Evolutionary conservation across 495 filamentous ascomycete species (phyloP), one percentile per base, ranked within the genome.

Genomic region (Articulospora tetracladia): DNA sequence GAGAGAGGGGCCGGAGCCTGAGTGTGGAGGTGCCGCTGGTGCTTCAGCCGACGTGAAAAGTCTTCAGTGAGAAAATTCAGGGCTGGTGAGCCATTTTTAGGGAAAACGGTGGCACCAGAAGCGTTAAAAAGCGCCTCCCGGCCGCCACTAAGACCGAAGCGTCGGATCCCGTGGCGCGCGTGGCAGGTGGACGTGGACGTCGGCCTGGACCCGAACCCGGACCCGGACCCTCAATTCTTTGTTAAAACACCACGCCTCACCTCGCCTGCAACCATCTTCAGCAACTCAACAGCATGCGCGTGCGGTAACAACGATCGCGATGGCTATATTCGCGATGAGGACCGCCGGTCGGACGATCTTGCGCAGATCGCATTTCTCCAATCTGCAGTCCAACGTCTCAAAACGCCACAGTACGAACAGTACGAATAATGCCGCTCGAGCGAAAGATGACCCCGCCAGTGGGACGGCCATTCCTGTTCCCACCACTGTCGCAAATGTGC

Each of bases 401-500:
- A 61, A 57, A 44, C 52, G 53, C 7, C 53, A 56, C 53, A 56
- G 20, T 32, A 30, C 39, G 1, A 61, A 61, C 24, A 56, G 20
- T 32, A 30, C 39, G 1, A 61, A 61, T n/a, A 50, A 46, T 41
- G 32, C 53, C 32, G 12, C 52, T 17, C 27, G 41, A 50, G 13
- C 59, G 27, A 51, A 51, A 34, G 58, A 52, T 32, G 58, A 60
- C 58, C 34, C 58, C 51, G 24, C 58, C 68, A 55, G 47, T 44
- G 46, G 69, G 62, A 55, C 68, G 53, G 27, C 77, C 28, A 73
- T 79, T 32, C 74, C 77, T 11, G 72, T 74, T 23, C 70, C 75
- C 22, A 76, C 71, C 57, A 73, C 78, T 23, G 72, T 80, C 19
- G 70, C 76, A 39, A 72, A 73, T 32, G 67, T 77, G 3, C 73